These are phyloP conservation scores for Kitagawia praeruptora DNA, from an alignment of 129 eudicot genomes.

Conservation along the genomic window DNA sequence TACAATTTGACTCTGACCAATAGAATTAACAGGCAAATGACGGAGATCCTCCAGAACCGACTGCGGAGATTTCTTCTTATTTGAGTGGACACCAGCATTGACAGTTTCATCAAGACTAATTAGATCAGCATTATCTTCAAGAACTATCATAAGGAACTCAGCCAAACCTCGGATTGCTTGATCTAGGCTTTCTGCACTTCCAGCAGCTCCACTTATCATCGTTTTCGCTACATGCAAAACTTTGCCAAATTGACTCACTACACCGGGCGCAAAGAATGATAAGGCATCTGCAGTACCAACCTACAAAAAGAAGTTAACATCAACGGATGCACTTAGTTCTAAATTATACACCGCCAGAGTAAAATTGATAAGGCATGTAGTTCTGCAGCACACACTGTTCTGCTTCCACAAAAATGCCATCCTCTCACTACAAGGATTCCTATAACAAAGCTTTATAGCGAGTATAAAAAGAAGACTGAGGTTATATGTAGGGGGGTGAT, in stretches of 20 bases:
- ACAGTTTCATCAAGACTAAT: constrained; percentile 23
- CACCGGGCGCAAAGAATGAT: constrained; percentile 91
- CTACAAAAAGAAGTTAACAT: constrained; percentile 29
- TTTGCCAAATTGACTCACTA: constrained; percentile 79
- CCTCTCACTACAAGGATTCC: background rate
- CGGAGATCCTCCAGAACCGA: constrained; percentile 78
- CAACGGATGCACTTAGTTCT: background rate
- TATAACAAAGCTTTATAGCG: background rate
- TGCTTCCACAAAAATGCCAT: background rate
- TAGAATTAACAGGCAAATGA: constrained; percentile 39
- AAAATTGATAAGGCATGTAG: background rate
- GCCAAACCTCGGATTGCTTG: constrained; percentile 84
- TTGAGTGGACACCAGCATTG: constrained; percentile 12
- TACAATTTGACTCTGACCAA: constrained; percentile 20
- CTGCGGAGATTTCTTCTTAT: constrained; percentile 33
- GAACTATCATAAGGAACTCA: constrained; percentile 77
- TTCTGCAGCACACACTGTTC: background rate
- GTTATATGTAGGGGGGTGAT: background rate
- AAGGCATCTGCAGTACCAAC: constrained; percentile 86
- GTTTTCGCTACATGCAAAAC: constrained; percentile 69
- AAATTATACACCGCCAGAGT: background rate
- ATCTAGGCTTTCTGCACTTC: constrained; percentile 75
- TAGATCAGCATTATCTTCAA: constrained; percentile 50
- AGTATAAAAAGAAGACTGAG: background rate
- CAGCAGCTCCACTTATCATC: constrained; percentile 91